Percentiles rank a stretch among this genome's conserved stretches.
These are phyloP conservation scores for Micromonas commoda DNA, from an alignment of 139 green algal genomes.

Conservation along the genomic window DNA sequence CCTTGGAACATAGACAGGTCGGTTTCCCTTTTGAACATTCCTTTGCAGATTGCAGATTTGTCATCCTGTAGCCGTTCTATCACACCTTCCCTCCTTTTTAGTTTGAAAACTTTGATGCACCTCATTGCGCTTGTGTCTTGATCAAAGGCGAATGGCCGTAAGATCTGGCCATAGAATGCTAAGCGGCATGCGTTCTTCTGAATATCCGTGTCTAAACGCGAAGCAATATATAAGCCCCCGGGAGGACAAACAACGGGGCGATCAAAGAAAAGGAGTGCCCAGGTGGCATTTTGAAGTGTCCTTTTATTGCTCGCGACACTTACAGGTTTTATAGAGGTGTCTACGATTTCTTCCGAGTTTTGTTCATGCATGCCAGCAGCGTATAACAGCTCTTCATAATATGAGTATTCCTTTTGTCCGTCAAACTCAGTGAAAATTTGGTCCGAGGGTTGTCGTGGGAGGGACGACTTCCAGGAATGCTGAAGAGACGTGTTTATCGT, in stretches of 20 bases:
- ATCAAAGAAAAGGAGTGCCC: constrained; percentile 68
- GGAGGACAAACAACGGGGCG: constrained; percentile 64
- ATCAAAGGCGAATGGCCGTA: constrained; percentile 22
- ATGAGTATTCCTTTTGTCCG: neutral
- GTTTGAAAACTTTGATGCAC: constrained; percentile 65
- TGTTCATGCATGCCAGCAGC: neutral
- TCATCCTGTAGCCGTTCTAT: constrained; percentile 62
- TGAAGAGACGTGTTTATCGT: no score
- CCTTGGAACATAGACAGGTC: constrained; percentile 72
- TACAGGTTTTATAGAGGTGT: neutral
- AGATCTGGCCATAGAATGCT: constrained; percentile 71
- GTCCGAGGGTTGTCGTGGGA: no score
- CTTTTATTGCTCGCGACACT: neutral
- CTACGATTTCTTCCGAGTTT: neutral
- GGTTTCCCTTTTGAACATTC: constrained; percentile 92
- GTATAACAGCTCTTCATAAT: neutral
- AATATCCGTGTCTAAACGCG: constrained; percentile 71
- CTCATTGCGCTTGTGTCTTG: constrained; percentile 26
- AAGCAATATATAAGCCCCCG: constrained; percentile 75
- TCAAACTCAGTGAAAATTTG: no score
- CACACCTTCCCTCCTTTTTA: constrained; percentile 63
- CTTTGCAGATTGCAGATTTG: constrained; percentile 62
- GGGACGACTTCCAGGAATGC: no score
- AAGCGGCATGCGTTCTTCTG: constrained; percentile 68
- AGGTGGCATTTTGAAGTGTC: constrained; percentile 36